phyloP scores from a whole-genome alignment of 148 eudicot species.

The Oxyria digyna region DNA sequence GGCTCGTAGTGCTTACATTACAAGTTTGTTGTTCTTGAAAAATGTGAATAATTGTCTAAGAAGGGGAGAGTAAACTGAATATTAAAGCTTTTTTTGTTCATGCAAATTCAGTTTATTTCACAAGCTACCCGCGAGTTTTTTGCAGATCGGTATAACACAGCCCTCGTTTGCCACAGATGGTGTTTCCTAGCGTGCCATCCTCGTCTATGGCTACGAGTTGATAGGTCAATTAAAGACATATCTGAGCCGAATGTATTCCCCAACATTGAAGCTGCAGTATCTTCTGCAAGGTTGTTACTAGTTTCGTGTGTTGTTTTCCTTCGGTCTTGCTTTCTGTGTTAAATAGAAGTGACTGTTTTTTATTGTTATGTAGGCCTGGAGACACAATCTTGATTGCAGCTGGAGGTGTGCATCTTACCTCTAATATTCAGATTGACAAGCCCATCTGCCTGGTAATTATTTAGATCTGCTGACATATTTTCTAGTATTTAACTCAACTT shows the following conservation, averaged over 20 bases:
- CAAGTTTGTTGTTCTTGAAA: neutral
- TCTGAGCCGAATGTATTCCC: constrained; percentile 69
- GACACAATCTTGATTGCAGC: constrained; percentile 87
- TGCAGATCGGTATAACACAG: constrained; percentile 99
- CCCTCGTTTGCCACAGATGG: constrained; percentile 99
- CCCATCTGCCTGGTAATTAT: constrained; percentile 82
- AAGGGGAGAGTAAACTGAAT: neutral
- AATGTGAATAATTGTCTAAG: neutral
- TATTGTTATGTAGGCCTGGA: constrained; percentile 58
- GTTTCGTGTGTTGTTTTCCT: neutral
- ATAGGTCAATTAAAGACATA: constrained; percentile 42
- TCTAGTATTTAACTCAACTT: neutral
- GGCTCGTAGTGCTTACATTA: neutral
- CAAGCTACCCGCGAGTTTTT: constrained; percentile 40
- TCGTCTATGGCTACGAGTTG: constrained; percentile 88
- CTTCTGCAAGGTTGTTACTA: constrained; percentile 66
- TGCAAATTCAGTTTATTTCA: constrained; percentile 27
- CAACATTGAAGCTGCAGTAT: constrained; percentile 66
- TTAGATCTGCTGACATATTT: neutral
- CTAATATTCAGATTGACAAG: constrained; percentile 72
- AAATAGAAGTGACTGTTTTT: constrained; percentile 7
- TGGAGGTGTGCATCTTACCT: constrained; percentile 76
- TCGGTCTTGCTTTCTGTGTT: neutral
- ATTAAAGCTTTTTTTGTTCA: neutral
- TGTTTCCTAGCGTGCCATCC: constrained; percentile 93